phyloP scores from a whole-genome alignment of 2,329 filamentous ascomycete genomes.

The Aspergillus sp. region DNA sequence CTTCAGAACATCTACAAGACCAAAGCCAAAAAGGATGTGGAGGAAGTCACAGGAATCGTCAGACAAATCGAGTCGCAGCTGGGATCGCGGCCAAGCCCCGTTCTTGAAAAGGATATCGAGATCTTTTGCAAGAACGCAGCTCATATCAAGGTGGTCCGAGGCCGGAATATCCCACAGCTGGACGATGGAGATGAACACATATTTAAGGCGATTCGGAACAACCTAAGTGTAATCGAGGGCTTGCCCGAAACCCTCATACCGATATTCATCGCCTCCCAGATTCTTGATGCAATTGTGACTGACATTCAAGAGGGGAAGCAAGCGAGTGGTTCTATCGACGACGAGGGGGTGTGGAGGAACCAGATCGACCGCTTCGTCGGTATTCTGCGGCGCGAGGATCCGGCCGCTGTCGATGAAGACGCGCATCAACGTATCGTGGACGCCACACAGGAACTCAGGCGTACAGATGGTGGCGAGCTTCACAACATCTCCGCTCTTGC shows the following conservation, averaged over 20 bases:
- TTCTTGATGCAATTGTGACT: constrained; percentile 40
- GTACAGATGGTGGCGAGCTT: constrained; percentile 75
- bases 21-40: constrained; percentile 72
- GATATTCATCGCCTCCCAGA: constrained; percentile 61
- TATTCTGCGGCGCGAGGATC: constrained; percentile 32
- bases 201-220: constrained; percentile 37
- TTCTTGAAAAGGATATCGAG: constrained; percentile 71
- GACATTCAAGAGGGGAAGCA: constrained; percentile 45
- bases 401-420: constrained; percentile 43
- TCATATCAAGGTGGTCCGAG: constrained; percentile 81
- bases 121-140: constrained; percentile 92
- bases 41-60: constrained; percentile 64
- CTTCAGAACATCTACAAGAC: constrained; percentile 89
- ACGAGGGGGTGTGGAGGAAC: constrained; percentile 25
- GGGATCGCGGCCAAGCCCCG: constrained; percentile 38
- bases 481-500: constrained; percentile 86
- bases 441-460: constrained; percentile 60
- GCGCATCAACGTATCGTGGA: constrained; percentile 47
- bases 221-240: constrained; percentile 12
- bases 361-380: constrained; percentile 23
- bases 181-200: constrained; percentile 26
- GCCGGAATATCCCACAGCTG: constrained; percentile 49
- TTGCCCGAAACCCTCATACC: constrained; percentile 56
- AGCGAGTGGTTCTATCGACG: constrained; percentile 22
- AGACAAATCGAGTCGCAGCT: constrained; percentile 48